Evolutionary conservation across 768 basidiomycete genomes (phyloP).

Genomic region (Tulasnella sp.): DNA sequence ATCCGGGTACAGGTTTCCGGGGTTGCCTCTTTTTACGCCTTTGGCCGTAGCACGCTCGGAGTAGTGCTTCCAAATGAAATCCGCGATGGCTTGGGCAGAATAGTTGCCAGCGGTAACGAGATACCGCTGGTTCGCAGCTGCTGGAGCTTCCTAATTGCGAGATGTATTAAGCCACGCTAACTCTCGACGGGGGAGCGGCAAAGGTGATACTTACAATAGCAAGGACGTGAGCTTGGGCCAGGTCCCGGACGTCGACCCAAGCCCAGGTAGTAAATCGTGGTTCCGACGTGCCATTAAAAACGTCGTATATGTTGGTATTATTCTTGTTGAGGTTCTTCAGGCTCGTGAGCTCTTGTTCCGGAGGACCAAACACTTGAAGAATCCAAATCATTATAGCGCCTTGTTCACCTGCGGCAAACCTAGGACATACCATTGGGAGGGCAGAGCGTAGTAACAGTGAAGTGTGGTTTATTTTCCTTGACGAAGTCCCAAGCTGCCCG

Average conservation of each 20-base stretch:
- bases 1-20: slow-evolving; percentile 20
- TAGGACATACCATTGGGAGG: slow-evolving; percentile 46
- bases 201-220: slow-evolving; percentile 26
- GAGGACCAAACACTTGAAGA: slow-evolving; percentile 22
- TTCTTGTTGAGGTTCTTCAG: slow-evolving; percentile 18
- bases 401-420: neutral
- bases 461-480: slow-evolving; percentile 41
- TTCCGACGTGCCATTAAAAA: slow-evolving; percentile 14
- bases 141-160: slow-evolving; percentile 4
- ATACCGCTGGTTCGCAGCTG: slow-evolving; percentile 26
- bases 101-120: slow-evolving; percentile 15
- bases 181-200: no score
- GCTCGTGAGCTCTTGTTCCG: slow-evolving; percentile 25
- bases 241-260: slow-evolving; percentile 37
- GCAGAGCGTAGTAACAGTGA: slow-evolving; percentile 50
- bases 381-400: neutral
- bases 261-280: neutral
- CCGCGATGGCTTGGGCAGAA: slow-evolving; percentile 15
- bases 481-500: slow-evolving; percentile 52
- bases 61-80: slow-evolving; percentile 23
- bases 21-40: slow-evolving; percentile 1
- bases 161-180: neutral
- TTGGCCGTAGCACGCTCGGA: slow-evolving; percentile 21
- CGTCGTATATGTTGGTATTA: neutral
- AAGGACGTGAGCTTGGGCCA: slow-evolving; percentile 33